Evolutionary conservation across 2,329 filamentous ascomycete species (phyloP).

Genomic region (Cladosporium colombiae): DNA sequence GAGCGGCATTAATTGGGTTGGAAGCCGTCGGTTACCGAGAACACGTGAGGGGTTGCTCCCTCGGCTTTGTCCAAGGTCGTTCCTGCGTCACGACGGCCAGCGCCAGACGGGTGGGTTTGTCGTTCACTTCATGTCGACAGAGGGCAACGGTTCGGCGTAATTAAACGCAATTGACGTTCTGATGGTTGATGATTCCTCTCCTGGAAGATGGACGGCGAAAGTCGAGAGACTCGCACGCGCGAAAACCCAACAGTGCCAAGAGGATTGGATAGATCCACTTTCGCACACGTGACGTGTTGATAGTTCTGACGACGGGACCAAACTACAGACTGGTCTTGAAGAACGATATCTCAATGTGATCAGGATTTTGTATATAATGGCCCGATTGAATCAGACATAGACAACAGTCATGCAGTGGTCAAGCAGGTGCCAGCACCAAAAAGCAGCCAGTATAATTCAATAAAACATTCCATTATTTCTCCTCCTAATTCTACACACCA

Average conservation of each 20-base stretch:
- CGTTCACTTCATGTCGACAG: neutral
- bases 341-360: neutral
- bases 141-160: neutral
- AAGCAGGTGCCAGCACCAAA: neutral
- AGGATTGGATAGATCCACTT: conserved; percentile 1
- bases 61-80: conserved; percentile 3
- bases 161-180: neutral
- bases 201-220: neutral
- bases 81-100: conserved; percentile 6
- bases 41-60: conserved; percentile 13
- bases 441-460: neutral
- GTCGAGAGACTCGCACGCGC: neutral
- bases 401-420: no score
- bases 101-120: neutral
- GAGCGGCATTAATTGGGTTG: conserved; percentile 6
- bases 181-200: neutral
- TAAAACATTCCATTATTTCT: conserved; percentile 1
- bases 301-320: neutral
- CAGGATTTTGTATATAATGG: neutral
- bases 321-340: neutral
- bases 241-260: neutral
- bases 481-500: neutral
- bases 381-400: neutral
- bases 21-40: conserved; percentile 16
- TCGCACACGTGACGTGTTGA: conserved; percentile 6